phyloP scores from a whole-genome alignment of 2,329 filamentous ascomycete genomes.

The Hypoxylon sp. region DNA sequence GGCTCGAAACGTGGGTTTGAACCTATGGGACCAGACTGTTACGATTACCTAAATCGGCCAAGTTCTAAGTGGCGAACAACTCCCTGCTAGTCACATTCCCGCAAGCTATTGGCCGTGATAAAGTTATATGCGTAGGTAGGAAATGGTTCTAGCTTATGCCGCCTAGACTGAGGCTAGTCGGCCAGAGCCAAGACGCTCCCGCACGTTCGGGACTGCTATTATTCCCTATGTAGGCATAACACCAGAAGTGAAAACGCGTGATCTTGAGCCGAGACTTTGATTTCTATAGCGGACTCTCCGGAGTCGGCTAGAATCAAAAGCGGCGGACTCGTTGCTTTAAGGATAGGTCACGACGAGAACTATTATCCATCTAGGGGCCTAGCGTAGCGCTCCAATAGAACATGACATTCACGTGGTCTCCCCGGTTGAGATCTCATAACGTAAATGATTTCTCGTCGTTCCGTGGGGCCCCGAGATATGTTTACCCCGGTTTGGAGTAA shows the following conservation, averaged over 20 bases:
- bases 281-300: conserved; percentile 4
- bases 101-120: conserved; percentile 25
- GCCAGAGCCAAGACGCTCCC: conserved; percentile 7
- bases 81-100: conserved; percentile 9
- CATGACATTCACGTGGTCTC: conserved; percentile 13
- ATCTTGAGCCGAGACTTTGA: conserved; percentile 6
- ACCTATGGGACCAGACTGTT: conserved; percentile 20
- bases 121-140: conserved; percentile 21
- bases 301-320: neutral
- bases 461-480: conserved; percentile 32
- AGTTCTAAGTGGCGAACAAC: conserved; percentile 17
- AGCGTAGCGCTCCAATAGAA: neutral
- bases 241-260: conserved; percentile 5
- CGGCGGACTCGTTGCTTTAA: conserved; percentile 5
- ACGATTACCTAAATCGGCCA: conserved; percentile 27
- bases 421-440: conserved; percentile 20
- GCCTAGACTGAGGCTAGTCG: conserved; percentile 16
- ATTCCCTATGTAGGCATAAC: conserved; percentile 26
- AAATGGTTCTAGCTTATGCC: conserved; percentile 7
- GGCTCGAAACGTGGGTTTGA: conserved; percentile 12
- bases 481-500: conserved; percentile 34
- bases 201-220: conserved; percentile 28
- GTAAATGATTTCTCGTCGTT: conserved; percentile 18
- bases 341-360: neutral
- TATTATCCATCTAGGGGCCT: neutral